Percentiles rank a stretch among this genome's conserved stretches.
These are phyloP conservation scores for Hyaloscypha variabilis DNA, from an alignment of 495 filamentous ascomycete species.

Conservation along the genomic window DNA sequence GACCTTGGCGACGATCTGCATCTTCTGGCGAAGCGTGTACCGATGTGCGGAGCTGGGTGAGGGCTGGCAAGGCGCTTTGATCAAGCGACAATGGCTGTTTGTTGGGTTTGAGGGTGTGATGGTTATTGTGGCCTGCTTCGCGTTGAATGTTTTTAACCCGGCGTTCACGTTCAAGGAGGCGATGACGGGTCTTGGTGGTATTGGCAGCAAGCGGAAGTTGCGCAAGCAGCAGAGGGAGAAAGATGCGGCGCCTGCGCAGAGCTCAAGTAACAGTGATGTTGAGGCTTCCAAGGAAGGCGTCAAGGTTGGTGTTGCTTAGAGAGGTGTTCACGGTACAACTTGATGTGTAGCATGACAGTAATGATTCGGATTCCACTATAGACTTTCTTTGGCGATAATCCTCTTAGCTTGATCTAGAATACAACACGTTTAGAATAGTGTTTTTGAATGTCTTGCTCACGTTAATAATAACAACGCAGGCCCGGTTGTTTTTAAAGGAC, in stretches of 20 bases:
- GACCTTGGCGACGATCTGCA: constrained; percentile 34
- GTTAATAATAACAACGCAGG: too few species aligned
- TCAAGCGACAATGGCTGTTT: constrained; percentile 54
- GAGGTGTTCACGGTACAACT: not conserved
- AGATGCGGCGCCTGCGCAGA: constrained; percentile 3
- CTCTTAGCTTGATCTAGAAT: too few species aligned
- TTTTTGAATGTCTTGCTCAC: too few species aligned
- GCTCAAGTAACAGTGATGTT: constrained; percentile 24
- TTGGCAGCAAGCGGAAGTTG: constrained; percentile 25
- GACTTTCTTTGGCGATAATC: not conserved
- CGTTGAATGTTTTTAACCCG: constrained; percentile 50
- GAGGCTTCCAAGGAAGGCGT: constrained; percentile 13
- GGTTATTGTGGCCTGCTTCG: constrained; percentile 52
- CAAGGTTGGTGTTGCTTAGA: not conserved
- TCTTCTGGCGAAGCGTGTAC: constrained; percentile 41
- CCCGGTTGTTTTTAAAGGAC: too few species aligned
- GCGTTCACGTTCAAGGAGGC: constrained; percentile 28
- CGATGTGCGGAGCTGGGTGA: constrained; percentile 39
- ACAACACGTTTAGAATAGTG: too few species aligned
- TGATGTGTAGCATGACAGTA: not conserved
- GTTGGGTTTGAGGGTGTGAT: constrained; percentile 63
- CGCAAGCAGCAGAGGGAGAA: constrained; percentile 15
- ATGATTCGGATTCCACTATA: not conserved
- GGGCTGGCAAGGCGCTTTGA: constrained; percentile 40
- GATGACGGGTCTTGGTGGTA: constrained; percentile 25